A percentile compares a stretch with the other conserved stretches of the same genome.
These are phyloP conservation scores for Coemansia sp. DNA, from an alignment of 192 early-diverging fungal species.

Conservation along the genomic window DNA sequence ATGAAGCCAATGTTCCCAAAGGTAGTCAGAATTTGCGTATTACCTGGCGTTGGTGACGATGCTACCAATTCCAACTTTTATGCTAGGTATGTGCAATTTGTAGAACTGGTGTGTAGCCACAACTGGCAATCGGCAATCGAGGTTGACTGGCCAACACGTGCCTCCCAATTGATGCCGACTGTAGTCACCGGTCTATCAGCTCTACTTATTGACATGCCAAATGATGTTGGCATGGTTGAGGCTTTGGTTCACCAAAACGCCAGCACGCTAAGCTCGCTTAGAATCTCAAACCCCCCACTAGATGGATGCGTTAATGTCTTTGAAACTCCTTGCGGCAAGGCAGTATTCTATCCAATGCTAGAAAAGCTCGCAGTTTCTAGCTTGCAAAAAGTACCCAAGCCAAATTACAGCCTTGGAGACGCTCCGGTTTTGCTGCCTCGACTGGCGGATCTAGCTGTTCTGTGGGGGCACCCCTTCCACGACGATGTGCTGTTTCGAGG, in stretches of 20 bases:
- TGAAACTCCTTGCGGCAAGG: background rate
- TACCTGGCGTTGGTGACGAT: background rate
- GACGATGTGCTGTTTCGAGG: slow-evolving; percentile 7
- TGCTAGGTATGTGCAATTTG: background rate
- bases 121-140: background rate
- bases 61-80: background rate
- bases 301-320: background rate
- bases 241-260: background rate
- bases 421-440: background rate
- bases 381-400: background rate
- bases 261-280: background rate
- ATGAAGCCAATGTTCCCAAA: background rate
- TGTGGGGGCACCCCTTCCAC: background rate
- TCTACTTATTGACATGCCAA: background rate
- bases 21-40: background rate
- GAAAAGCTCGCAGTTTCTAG: background rate
- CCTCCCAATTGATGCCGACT: background rate
- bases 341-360: background rate
- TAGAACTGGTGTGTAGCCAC: background rate
- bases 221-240: background rate
- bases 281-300: background rate
- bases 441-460: background rate
- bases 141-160: background rate
- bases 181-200: background rate
- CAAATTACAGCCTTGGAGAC: background rate